Percentiles rank a stretch among this genome's conserved stretches.
phyloP scores from a whole-genome alignment of 2,329 filamentous ascomycete genomes.

The Aspergillus tanneri region DNA sequence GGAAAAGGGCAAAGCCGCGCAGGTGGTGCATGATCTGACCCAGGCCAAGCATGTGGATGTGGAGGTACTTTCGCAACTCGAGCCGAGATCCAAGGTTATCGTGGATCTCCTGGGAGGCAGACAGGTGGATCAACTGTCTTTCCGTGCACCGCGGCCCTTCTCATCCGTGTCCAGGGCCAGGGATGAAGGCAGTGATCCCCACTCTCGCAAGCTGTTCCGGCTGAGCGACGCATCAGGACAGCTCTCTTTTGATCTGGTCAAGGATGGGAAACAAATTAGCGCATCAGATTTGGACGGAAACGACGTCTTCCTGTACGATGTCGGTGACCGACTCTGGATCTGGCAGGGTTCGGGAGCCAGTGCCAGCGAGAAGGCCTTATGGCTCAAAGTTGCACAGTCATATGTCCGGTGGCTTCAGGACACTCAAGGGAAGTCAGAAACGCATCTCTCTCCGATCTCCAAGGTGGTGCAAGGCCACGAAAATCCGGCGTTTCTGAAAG shows the following conservation, averaged over 20 bases:
- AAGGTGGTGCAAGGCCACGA: constrained; percentile 34
- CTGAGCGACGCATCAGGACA: constrained; percentile 62
- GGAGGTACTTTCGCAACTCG: constrained; percentile 63
- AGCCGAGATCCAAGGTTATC: constrained; percentile 51
- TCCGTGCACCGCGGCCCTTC: constrained; percentile 40
- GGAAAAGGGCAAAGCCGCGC: constrained; percentile 67
- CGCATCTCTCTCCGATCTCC: constrained; percentile 28
- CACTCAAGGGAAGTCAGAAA: constrained; percentile 18
- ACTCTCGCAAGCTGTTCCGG: constrained; percentile 55
- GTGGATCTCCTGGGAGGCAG: constrained; percentile 57
- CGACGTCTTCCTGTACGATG: constrained; percentile 64
- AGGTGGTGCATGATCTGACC: constrained; percentile 60
- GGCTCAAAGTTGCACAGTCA: constrained; percentile 44
- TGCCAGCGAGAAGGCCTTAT: constrained; percentile 57
- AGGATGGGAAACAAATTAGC: constrained; percentile 51
- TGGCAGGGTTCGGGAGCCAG: constrained; percentile 64
- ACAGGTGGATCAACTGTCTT: constrained; percentile 42
- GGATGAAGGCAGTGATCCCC: constrained; percentile 14
- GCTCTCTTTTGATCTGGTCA: constrained; percentile 59
- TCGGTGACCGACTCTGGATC: constrained; percentile 61
- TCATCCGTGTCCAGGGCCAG: constrained; percentile 34
- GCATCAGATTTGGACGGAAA: constrained; percentile 55
- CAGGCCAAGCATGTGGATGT: constrained; percentile 63
- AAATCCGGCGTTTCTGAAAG: constrained; percentile 30
- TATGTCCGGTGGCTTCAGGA: constrained; percentile 31